Conservation (phyloP, 2,329 filamentous ascomycete genomes). For the Colletotrichum sp. region DNA sequence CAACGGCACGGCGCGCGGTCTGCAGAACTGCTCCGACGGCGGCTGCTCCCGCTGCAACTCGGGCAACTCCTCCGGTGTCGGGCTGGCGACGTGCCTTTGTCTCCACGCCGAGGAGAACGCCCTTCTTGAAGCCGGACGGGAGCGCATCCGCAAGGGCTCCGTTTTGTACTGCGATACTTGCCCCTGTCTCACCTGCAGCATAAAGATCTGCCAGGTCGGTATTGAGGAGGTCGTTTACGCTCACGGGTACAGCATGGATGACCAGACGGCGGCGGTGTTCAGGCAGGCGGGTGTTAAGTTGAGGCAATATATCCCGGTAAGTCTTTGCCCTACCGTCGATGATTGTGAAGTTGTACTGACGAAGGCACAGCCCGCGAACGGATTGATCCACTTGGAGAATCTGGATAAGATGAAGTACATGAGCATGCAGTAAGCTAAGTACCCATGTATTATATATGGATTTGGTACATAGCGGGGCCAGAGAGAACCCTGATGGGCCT, state of each 20-base stretch:
- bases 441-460: neutral
- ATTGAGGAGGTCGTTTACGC: conserved; percentile 96
- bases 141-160: conserved; percentile 81
- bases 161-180: conserved; percentile 96
- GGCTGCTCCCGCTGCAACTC: conserved; percentile 89
- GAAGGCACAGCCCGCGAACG: conserved; percentile 61
- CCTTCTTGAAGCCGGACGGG: conserved; percentile 88
- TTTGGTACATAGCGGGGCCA: neutral
- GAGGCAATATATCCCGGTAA: conserved; percentile 85
- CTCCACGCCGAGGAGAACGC: conserved; percentile 99
- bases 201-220: conserved; percentile 97
- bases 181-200: conserved; percentile 95
- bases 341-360: conserved; percentile 25
- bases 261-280: conserved; percentile 81
- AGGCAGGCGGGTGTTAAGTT: conserved; percentile 82
- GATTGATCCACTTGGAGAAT: conserved; percentile 68
- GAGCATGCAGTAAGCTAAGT: neutral
- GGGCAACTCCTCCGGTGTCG: conserved; percentile 70
- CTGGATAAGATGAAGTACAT: conserved; percentile 54
- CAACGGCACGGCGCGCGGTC: conserved; percentile 91
- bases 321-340: conserved; percentile 38
- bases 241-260: conserved; percentile 94
- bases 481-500: neutral
- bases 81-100: conserved; percentile 87
- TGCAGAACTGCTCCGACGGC: conserved; percentile 90